These are phyloP conservation scores for Solanum piurae DNA, from an alignment of 257 asterid genomes.

Conservation along the genomic window DNA sequence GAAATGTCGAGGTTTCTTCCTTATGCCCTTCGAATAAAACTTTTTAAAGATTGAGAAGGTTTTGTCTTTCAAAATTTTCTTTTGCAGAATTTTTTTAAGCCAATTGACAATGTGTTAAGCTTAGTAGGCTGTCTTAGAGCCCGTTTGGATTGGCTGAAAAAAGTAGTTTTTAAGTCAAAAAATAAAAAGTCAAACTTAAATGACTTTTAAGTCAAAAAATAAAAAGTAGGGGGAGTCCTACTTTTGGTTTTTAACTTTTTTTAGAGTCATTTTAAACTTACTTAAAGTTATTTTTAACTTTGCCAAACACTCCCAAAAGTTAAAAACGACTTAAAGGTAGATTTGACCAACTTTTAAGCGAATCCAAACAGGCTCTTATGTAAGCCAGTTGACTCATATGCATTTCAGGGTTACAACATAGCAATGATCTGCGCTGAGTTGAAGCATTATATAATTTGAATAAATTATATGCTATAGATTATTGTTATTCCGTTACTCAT, in stretches of 20 bases:
- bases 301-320: background rate
- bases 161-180: background rate
- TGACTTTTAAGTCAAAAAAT: too few relatives aligned
- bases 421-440: background rate
- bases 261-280: background rate
- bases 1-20: conserved; percentile 47
- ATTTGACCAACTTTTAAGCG: background rate
- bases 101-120: background rate
- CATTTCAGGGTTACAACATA: background rate
- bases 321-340: background rate
- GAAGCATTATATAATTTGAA: background rate
- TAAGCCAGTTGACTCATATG: background rate
- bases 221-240: background rate
- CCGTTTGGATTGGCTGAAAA: background rate
- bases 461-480: background rate
- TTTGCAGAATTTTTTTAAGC: background rate
- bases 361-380: background rate
- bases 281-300: background rate
- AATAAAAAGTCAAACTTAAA: too few relatives aligned
- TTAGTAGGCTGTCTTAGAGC: background rate
- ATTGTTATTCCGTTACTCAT: background rate
- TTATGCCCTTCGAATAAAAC: background rate
- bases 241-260: background rate
- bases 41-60: background rate
- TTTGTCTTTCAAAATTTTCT: background rate